Conservation (phyloP, 495 filamentous ascomycete genomes). For the Aspergillus sparsus region DNA sequence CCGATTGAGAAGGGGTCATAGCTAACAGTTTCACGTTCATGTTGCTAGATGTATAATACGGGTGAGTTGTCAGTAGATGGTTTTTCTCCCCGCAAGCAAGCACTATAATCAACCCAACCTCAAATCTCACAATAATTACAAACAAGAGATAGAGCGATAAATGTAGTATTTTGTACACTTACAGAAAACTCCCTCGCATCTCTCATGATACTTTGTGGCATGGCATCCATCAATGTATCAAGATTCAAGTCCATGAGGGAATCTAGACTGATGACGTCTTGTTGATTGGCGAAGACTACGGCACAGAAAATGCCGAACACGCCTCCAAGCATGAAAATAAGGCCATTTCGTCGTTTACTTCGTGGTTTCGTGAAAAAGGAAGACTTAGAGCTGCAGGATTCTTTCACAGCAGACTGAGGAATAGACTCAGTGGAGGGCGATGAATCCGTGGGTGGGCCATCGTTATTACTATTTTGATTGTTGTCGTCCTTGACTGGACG, state of each 20-base stretch:
- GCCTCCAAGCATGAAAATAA: slow-evolving; percentile 82
- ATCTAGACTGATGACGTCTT: slow-evolving; percentile 81
- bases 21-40: slow-evolving; percentile 81
- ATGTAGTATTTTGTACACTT: slow-evolving; percentile 20
- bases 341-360: slow-evolving; percentile 68
- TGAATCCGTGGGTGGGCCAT: slow-evolving; percentile 22
- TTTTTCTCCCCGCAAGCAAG: background rate
- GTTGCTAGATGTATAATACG: slow-evolving; percentile 51
- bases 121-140: too few relatives aligned
- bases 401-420: slow-evolving; percentile 34
- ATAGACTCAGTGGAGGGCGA: slow-evolving; percentile 10
- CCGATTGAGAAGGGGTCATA: slow-evolving; percentile 94
- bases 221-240: slow-evolving; percentile 76
- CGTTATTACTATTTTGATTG: slow-evolving; percentile 13
- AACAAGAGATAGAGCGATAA: background rate
- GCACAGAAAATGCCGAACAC: slow-evolving; percentile 80
- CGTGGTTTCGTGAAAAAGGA: slow-evolving; percentile 52
- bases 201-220: slow-evolving; percentile 77
- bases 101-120: too few relatives aligned
- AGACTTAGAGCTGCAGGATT: slow-evolving; percentile 5
- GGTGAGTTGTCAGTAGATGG: background rate
- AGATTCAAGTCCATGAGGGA: slow-evolving; percentile 80
- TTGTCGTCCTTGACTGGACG: slow-evolving; percentile 40
- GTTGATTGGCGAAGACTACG: slow-evolving; percentile 79
- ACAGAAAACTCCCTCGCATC: slow-evolving; percentile 85